These are phyloP conservation scores for Fusarium vanettenii DNA, from an alignment of 2,329 filamentous ascomycete genomes.

Conservation along the genomic window DNA sequence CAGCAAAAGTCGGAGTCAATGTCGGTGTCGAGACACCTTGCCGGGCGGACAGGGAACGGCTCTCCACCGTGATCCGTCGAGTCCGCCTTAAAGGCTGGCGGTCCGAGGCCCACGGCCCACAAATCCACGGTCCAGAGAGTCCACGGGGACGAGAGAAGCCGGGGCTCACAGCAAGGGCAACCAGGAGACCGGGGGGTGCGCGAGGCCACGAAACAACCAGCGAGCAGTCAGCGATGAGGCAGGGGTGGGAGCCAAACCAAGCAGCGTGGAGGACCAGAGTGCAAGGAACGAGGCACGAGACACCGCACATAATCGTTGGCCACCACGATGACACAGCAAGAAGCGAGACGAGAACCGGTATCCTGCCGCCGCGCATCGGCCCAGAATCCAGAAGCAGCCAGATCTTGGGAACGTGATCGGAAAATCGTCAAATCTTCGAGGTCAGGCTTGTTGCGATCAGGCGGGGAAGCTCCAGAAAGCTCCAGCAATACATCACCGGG, in stretches of 20 bases:
- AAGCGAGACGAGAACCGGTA: slow-evolving; percentile 6
- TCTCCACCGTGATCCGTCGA: slow-evolving; percentile 40
- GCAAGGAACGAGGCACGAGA: slow-evolving; percentile 24
- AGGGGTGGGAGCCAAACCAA: slow-evolving; percentile 22
- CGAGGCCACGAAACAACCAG: slow-evolving; percentile 17
- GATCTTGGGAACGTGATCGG: slow-evolving; percentile 32
- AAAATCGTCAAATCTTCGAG: slow-evolving; percentile 32
- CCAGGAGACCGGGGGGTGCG: slow-evolving; percentile 19
- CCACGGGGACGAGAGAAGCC: slow-evolving; percentile 27
- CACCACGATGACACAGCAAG: slow-evolving; percentile 14
- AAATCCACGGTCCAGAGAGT: slow-evolving; percentile 10
- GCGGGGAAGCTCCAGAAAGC: slow-evolving; percentile 27
- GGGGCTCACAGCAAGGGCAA: slow-evolving; percentile 27
- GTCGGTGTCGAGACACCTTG: slow-evolving; percentile 41
- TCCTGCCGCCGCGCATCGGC: slow-evolving; percentile 13
- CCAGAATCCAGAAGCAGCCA: slow-evolving; percentile 16
- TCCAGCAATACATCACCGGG: slow-evolving; percentile 21
- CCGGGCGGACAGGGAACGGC: slow-evolving; percentile 28
- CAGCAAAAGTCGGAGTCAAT: slow-evolving; percentile 39
- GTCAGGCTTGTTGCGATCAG: slow-evolving; percentile 20
- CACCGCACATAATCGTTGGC: slow-evolving; percentile 17
- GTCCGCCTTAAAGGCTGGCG: slow-evolving; percentile 35
- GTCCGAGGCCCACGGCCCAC: slow-evolving; percentile 33
- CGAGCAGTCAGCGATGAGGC: slow-evolving; percentile 14
- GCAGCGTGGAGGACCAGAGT: slow-evolving; percentile 16